Evolutionary conservation across 164 flowering plant species (phyloP), one percentile per base, ranked within the genome.

Genomic region (Kalanchoe fedtschenkoi): DNA sequence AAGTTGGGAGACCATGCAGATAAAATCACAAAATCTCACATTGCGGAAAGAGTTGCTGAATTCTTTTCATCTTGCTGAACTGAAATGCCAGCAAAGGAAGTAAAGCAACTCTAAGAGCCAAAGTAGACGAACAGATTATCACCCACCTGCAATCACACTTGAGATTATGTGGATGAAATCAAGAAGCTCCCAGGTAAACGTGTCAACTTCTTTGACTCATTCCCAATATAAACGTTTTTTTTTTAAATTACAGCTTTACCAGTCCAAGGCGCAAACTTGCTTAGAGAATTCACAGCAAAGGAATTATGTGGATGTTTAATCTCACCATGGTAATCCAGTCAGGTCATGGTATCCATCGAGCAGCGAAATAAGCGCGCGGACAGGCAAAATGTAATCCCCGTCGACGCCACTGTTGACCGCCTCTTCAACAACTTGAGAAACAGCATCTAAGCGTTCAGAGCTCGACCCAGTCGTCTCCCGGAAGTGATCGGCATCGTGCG

Each of bases 281-380:
- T n/a, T 37, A 39, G 29, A 28, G 63, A 41, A 6, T 19, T n/a
- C n/a, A n/a, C n/a, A n/a, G n/a, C n/a, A 47, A 21, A 21, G 1
- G 15, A 44, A 24, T 10, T 0, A 39, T 33, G 11, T n/a, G n/a
- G 19, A 33, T n/a, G n/a, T n/a, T n/a, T 26, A 6, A 62, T 39
- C 72, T 72, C 41, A 89, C 98, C 98, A 89, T 54, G 98, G 95
- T 57, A 84, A 73, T 16, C 89, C 88, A 68, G 96, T 79, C 66
- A 80, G 60, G 37, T 83, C 83, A 71, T 89, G 96, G 67, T 38
- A 76, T 2, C 78, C 76, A 76, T 92, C 98, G 2, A 89, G 81
- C 71, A 83, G 38, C n/a, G 84, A 68, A 46, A 80, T 73, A 44
- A 84, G n/a, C 0, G 69, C 75, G 0, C 62, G 74, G 43, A 82